Base-by-base conservation (phyloP, 2,329 filamentous ascomycete species). In the Phialophora macrospora region DNA sequence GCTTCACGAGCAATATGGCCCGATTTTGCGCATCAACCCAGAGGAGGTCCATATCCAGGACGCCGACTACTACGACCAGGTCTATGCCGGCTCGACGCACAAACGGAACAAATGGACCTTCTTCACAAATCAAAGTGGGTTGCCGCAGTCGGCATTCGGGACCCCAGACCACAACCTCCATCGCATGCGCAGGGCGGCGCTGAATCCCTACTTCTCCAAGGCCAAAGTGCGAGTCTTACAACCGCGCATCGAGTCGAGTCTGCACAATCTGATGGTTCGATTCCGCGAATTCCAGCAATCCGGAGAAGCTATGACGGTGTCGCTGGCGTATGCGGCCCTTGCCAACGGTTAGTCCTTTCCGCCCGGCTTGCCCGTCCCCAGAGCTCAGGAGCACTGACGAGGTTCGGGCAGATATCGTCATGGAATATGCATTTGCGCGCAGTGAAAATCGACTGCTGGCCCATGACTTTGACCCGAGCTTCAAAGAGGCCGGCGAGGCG, bases 201-300 rank as follows among this genome's bases (percentile, higher is more conserved):
- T 71, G 60, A 71, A 69, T 46, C 71, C 71, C 0, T 73, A 66
- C 66, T 73, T 73, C 64, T 71, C 72, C 26, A 70, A 63, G 52
- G 32, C 26, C 30, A 54, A 51, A 30, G 63, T 70, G 24, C 22
- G 48, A 28, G 32, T 17, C 8, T 20, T 68, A 8, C 46, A 68
- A n/a, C 66, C 66, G 11, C 26, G 24, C 26, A 60, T 69, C n/a
- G 14, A 64, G n/a, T 54, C 46, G 14, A 54, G 32, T 26, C 24
- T 65, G 24, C 46, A 57, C 14, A 56, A 57, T 28, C 54, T 69
- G 46, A 26, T 64, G 11, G 5, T 28, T 26, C 66, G 66, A 2
- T 57, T 69, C 28, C 44, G 51, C 4, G 44, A 56, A 8, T 68
- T 60, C 17, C 46, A 28, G n/a, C 24, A 56, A 9, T 41, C 51